A percentile compares a stretch with the other conserved stretches of the same genome.
Conservation (phyloP, 495 filamentous ascomycete species). For the Tuber umbilicatum region DNA sequence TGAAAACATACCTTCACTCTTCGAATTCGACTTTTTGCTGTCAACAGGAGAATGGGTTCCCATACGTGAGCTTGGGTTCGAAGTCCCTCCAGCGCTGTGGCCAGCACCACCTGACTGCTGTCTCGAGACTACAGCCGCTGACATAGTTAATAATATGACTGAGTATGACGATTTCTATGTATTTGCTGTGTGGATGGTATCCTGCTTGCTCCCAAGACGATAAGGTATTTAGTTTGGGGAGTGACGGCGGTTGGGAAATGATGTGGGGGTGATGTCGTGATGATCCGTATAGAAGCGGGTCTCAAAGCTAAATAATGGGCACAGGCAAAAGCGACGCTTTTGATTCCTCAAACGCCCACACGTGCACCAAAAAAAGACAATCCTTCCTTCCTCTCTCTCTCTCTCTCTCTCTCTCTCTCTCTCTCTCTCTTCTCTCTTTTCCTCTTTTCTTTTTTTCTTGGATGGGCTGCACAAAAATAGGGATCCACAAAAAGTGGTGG, state of each 20-base stretch:
- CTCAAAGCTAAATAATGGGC: slow-evolving; percentile 15
- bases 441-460: neutral
- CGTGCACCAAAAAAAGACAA: neutral
- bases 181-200: slow-evolving; percentile 36
- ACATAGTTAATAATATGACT: slow-evolving; percentile 39
- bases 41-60: slow-evolving; percentile 40
- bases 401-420: neutral
- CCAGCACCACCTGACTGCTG: slow-evolving; percentile 34
- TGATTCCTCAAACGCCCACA: slow-evolving; percentile 1
- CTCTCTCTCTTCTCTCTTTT: neutral
- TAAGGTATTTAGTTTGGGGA: slow-evolving; percentile 31
- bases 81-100: slow-evolving; percentile 24
- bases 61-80: slow-evolving; percentile 40
- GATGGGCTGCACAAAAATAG: neutral
- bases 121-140: slow-evolving; percentile 41
- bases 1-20: slow-evolving; percentile 38
- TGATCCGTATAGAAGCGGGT: slow-evolving; percentile 33
- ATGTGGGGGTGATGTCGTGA: slow-evolving; percentile 38
- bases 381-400: neutral
- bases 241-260: slow-evolving; percentile 35
- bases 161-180: slow-evolving; percentile 40
- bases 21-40: slow-evolving; percentile 31
- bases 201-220: slow-evolving; percentile 34
- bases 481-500: slow-evolving; percentile 1
- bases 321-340: neutral